These are phyloP conservation scores for Xylaria sp. DNA, from an alignment of 2,329 filamentous ascomycete species.

Conservation along the genomic window DNA sequence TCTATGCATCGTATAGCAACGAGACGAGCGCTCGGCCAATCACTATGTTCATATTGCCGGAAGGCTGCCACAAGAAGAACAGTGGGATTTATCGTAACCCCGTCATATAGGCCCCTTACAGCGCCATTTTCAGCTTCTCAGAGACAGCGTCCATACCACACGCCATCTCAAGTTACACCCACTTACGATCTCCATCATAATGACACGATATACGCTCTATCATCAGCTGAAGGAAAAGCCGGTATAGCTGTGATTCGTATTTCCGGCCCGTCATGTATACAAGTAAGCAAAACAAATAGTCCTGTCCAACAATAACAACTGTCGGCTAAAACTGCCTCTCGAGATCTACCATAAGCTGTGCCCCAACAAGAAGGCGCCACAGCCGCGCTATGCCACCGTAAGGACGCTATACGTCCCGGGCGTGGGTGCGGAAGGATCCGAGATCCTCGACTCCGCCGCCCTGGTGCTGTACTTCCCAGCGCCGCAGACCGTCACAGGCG, in stretches of 20 bases:
- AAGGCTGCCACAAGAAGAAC: slow-evolving; percentile 23
- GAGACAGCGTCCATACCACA: slow-evolving; percentile 22
- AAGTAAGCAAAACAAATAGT: slow-evolving; percentile 34
- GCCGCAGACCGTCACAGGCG: slow-evolving; percentile 87
- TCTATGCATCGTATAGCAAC: slow-evolving; percentile 46
- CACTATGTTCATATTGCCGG: slow-evolving; percentile 28
- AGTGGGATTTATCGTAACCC: slow-evolving; percentile 9
- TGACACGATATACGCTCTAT: slow-evolving; percentile 91
- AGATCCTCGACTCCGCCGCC: slow-evolving; percentile 81
- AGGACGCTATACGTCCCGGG: slow-evolving; percentile 75
- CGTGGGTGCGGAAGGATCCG: slow-evolving; percentile 46
- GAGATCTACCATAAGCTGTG: slow-evolving; percentile 65
- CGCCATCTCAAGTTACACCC: slow-evolving; percentile 17
- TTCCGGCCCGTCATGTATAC: slow-evolving; percentile 79
- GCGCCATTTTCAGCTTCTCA: slow-evolving; percentile 15
- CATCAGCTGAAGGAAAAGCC: slow-evolving; percentile 84
- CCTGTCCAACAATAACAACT: slow-evolving; percentile 13
- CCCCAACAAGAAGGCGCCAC: slow-evolving; percentile 57
- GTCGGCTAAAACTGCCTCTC: slow-evolving; percentile 36
- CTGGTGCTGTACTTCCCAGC: slow-evolving; percentile 84
- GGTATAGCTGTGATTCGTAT: slow-evolving; percentile 92
- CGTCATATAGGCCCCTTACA: slow-evolving; percentile 4
- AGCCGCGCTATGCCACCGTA: slow-evolving; percentile 72
- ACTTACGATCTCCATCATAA: slow-evolving; percentile 51
- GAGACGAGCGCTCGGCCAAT: slow-evolving; percentile 41